phyloP scores from a whole-genome alignment of 164 flowering plant genomes.

The Sedum album region DNA sequence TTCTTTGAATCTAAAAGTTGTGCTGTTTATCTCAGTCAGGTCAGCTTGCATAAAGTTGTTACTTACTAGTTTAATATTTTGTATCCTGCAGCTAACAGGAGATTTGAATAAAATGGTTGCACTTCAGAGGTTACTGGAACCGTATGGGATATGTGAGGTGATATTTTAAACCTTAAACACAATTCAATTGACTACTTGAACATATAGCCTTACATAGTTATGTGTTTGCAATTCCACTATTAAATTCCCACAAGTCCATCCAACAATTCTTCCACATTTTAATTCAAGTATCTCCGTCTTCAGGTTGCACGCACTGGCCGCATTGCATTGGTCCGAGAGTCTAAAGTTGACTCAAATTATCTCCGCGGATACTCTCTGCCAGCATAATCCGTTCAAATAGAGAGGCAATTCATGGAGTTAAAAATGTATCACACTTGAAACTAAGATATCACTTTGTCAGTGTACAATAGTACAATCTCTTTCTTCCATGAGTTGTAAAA shows the following conservation, averaged over 20 bases:
- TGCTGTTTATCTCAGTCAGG: too few species aligned
- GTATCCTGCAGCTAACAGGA: conserved; percentile 67
- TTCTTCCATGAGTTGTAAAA: too few species aligned
- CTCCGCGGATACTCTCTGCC: conserved; percentile 17
- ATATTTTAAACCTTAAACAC: conserved; percentile 12
- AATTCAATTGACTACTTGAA: neutral
- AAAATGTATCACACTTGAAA: neutral
- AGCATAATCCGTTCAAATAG: neutral
- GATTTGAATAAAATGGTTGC: conserved; percentile 96
- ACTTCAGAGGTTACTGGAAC: conserved; percentile 83
- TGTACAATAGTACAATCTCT: neutral
- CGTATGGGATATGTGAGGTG: conserved; percentile 98
- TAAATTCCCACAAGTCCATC: too few species aligned
- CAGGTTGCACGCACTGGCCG: conserved; percentile 18
- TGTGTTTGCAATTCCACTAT: too few species aligned
- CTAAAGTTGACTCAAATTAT: conserved; percentile 13
- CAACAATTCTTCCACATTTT: neutral
- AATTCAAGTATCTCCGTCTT: neutral
- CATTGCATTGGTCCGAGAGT: conserved; percentile 12
- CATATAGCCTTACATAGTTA: too few species aligned
- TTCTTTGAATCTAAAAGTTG: neutral
- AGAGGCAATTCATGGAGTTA: neutral
- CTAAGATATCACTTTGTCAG: neutral
- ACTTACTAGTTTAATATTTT: neutral
- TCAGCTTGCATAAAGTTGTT: neutral